Percentiles rank a stretch among this genome's conserved stretches.
Evolutionary conservation across 345 rosid species (phyloP).

Genomic region (Pistacia vera): DNA sequence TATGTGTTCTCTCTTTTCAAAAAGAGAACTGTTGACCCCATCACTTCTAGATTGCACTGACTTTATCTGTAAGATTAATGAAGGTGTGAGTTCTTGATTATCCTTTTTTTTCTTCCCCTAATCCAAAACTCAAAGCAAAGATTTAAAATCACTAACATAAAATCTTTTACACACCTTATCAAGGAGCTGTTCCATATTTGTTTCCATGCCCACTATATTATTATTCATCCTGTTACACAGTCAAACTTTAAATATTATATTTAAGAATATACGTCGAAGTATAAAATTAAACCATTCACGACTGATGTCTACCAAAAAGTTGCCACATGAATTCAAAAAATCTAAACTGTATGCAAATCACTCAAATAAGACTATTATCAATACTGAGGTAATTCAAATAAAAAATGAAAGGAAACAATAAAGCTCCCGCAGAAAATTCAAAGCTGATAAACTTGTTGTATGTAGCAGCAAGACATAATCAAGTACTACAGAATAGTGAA

Average conservation of each 20-base stretch:
- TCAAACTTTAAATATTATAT: slow-evolving; percentile 13
- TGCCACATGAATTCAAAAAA: background rate
- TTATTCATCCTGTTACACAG: slow-evolving; percentile 81
- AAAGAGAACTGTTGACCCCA: slow-evolving; percentile 90
- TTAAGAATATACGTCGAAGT: background rate
- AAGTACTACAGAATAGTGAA: slow-evolving; percentile 3
- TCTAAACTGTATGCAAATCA: background rate
- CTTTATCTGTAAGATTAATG: slow-evolving; percentile 62
- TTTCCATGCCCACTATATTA: slow-evolving; percentile 97
- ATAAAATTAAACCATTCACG: background rate
- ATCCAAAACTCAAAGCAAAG: slow-evolving; percentile 7
- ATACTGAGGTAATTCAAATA: background rate
- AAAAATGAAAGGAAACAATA: slow-evolving; percentile 3
- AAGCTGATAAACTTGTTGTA: background rate
- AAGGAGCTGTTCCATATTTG: slow-evolving; percentile 94
- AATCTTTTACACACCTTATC: slow-evolving; percentile 55
- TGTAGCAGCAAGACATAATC: background rate
- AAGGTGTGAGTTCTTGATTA: slow-evolving; percentile 1
- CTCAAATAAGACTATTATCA: background rate
- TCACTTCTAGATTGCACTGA: slow-evolving; percentile 98
- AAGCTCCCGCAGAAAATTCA: background rate
- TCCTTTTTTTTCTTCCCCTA: background rate
- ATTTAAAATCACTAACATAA: background rate
- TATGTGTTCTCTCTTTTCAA: slow-evolving; percentile 93
- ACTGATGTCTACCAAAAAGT: background rate